Evolutionary conservation across 2,329 filamentous ascomycete genomes (phyloP), one percentile per base, ranked within the genome.

Genomic region (Zymoseptoria passerinii): DNA sequence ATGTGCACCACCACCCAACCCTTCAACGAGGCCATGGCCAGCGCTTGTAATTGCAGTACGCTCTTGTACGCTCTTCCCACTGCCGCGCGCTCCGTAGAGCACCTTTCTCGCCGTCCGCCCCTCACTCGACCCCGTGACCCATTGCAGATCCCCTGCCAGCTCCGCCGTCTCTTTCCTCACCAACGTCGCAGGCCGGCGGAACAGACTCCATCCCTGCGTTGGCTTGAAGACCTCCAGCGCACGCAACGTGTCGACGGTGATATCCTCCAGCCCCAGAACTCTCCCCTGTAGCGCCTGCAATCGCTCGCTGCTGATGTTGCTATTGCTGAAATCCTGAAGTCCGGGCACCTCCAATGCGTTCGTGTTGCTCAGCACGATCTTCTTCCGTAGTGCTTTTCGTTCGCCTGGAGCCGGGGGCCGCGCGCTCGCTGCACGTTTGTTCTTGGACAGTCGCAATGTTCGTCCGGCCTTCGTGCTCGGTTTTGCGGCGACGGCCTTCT

Each of bases 31-130:
- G 84, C 92, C 74, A 92, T 86, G 18, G 88, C 79, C 81, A 95
- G 84, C 48, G 88, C 88, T 76, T 97, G 92, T 51, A 96, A 78
- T 68, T 95, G 74, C 68, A 95, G 76, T 66, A 94, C 84, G 72
- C 89, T 96, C 82, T 97, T 99, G 76, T 66, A 94, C 84, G 72
- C 89, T 96, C 82, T 97, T 99, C 40, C 94, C 94, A 13, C 87
- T 83, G 49, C 86, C 81, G 70, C 82, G 85, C 56, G 84, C 82
- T 2, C 94, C 94, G 50, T 83, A 85, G 53, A 96, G 63, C 28
- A 96, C 81, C 67, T 85, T 78, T 67, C 86, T 80, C 59, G 84
- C 67, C 6, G 60, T 53, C 40, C 59, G 13, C 7, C 44, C 51
- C 3, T 48, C 28, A 28, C n/a, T 28, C 27, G 56, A 57, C 20